Percentiles rank a stretch among this genome's conserved stretches.
These are phyloP conservation scores for Backusella australiensis DNA, from an alignment of 192 early-diverging fungal genomes.

Conservation along the genomic window DNA sequence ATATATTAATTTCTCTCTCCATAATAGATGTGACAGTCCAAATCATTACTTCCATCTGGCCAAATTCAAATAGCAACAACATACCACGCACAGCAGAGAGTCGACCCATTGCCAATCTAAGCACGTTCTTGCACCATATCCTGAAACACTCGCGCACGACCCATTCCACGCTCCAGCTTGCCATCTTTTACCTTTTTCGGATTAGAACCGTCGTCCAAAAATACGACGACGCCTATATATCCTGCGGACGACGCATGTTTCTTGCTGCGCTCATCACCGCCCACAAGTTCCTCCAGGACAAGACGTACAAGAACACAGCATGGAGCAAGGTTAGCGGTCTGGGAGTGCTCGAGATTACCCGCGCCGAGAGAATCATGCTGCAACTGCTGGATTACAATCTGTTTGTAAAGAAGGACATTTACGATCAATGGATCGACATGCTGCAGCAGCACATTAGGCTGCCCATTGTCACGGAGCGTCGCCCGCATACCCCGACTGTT, in stretches of 20 bases:
- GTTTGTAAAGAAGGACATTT: constrained; percentile 46
- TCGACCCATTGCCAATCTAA: constrained; percentile 34
- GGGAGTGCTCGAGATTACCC: constrained; percentile 71
- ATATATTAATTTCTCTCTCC: background rate
- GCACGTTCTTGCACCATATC: constrained; percentile 50
- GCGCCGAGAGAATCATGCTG: constrained; percentile 77
- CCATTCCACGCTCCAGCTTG: constrained; percentile 60
- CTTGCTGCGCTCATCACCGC: constrained; percentile 81
- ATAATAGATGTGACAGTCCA: constrained; percentile 12
- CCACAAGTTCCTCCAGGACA: constrained; percentile 87
- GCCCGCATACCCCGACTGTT: background rate
- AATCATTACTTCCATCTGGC: constrained; percentile 9
- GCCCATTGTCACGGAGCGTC: background rate
- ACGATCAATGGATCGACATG: constrained; percentile 29
- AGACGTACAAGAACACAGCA: constrained; percentile 79
- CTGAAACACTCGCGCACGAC: constrained; percentile 56
- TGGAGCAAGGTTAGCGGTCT: constrained; percentile 91
- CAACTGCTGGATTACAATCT: constrained; percentile 77
- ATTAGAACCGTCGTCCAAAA: background rate
- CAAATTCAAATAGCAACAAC: background rate
- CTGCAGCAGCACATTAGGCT: constrained; percentile 22
- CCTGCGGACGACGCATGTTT: constrained; percentile 81
- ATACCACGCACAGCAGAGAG: background rate
- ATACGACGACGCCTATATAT: constrained; percentile 29
- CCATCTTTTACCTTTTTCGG: constrained; percentile 53